Base-by-base conservation (phyloP, 176 grass and related monocot species). In the Calamus simplicifolius region DNA sequence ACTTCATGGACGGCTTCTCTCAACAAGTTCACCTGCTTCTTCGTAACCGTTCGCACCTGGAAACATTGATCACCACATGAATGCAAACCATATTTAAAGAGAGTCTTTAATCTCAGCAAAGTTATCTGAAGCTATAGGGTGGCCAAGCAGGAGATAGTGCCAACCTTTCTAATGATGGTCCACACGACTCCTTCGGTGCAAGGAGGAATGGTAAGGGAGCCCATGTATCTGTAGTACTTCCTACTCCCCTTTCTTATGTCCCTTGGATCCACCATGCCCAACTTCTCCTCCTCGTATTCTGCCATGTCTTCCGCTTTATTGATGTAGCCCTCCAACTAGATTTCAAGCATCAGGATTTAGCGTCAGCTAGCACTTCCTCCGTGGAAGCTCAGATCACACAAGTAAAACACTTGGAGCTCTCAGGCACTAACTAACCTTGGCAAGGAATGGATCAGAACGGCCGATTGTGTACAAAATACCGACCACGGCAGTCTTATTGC, bases 141-240 rank as follows among this genome's bases (percentile, higher is more conserved):
- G 13, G 50, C 27, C 3, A 59, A 67, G 15, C 17, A 63, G 19
- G 27, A 4, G 19, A 56, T 5, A n/a, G 51, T 17, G 43, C 48
- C 2, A 74, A 95, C 89, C 80, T 58, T 81, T 17, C 65, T 76
- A 58, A 77, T 28, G 43, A 95, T 49, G 4, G 82, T 89, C 86
- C 86, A 95, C 54, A 84, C 51, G 35, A 95, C 86, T 25, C 90
- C 90, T 52, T 95, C 82, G 3, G 54, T 77, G 77, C 90, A 89
- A 18, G 74, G 77, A 16, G 86, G 90, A 38, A 63, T 71, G 54
- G 82, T 95, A 51, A 95, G 86, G 0, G 90, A 95, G 3, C 90
- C 90, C 48, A 85, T 43, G 70, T 89, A 95, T 54, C 90, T 81
- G 63, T 79, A 87, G 35, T 89, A 95, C 13, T 74, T 75, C 69